These are phyloP conservation scores for Viola odorata DNA, from an alignment of 345 rosid species.

Conservation along the genomic window DNA sequence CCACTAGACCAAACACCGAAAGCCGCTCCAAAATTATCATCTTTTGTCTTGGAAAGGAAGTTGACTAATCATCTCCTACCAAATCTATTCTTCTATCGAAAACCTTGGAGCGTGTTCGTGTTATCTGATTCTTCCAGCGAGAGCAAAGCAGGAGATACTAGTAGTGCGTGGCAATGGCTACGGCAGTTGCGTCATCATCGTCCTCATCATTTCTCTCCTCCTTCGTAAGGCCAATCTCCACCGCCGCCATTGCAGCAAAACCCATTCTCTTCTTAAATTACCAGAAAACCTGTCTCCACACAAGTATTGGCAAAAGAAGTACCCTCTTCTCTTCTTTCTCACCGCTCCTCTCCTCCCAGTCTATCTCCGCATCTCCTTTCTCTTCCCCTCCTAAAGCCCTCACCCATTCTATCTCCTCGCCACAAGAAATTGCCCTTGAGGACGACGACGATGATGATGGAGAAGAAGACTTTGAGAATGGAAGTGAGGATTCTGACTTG, in stretches of 20 bases:
- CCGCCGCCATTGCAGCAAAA: neutral
- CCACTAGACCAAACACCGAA: too few relatives aligned
- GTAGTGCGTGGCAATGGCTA: too few relatives aligned
- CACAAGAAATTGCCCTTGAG: conserved; percentile 8
- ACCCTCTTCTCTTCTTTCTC: neutral
- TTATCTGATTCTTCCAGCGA: too few relatives aligned
- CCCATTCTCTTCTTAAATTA: neutral
- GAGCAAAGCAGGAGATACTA: too few relatives aligned
- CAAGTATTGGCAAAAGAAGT: neutral
- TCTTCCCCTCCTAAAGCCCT: neutral
- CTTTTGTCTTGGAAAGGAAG: too few relatives aligned
- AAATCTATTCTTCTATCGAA: too few relatives aligned
- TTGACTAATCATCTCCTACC: too few relatives aligned
- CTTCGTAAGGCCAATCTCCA: conserved; percentile 6
- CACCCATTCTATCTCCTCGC: neutral
- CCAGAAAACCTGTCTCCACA: neutral
- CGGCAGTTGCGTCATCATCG: neutral
- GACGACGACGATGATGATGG: conserved; percentile 5
- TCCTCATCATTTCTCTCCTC: neutral
- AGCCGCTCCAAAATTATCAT: too few relatives aligned
- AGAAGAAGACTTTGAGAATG: conserved; percentile 7
- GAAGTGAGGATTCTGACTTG: neutral
- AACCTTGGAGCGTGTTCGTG: too few relatives aligned
- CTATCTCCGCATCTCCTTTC: neutral
- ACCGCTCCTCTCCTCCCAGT: neutral